Base-by-base conservation (phyloP, 2,329 filamentous ascomycete species). In the Diaporthe velutina region DNA sequence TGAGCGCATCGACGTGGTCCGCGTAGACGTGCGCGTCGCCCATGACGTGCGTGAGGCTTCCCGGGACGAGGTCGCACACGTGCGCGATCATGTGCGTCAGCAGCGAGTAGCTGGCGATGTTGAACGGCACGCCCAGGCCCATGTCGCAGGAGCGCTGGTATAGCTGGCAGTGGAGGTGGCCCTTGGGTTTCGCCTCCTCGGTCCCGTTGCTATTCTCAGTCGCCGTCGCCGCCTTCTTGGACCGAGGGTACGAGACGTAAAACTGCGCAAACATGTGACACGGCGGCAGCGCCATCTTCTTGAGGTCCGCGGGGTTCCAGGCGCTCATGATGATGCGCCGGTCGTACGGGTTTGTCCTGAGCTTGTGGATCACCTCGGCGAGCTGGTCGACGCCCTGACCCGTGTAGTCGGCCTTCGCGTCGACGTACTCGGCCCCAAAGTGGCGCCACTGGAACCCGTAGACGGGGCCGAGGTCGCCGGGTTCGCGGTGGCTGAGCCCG, bases 381-480 rank as follows among this genome's bases (percentile, higher is more conserved):
- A 99, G 88, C 86, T 99, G 97, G 82, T 99, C 97, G 22, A 98
- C 95, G 25, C 97, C 97, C 82, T 98, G 89, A 0, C 94, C 95
- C 0, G 91, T 89, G 84, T 99, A 99, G 82, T 98, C 95, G 0
- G 93, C 90, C 77, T 92, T 87, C 19, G 93, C 90, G 80, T 96
- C 93, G 25, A 92, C 87, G 83, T 99, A 99, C 76, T 95, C 92
- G 6, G 97, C 97, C 68, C 97, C 97, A 80, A 99, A 99, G 84
- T 98, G 96, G 4, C 97, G 94, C 97, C 97, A 99, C 85, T 99
- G 97, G 86, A 99, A 99, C 2, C 97, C 97, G 82, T 99, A 99
- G 0, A 98, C 96, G 40, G 97, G 97, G 0, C 97, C 97, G 0
- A 99, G 88, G 81, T 99, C 97, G 77, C 97, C 97, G 28, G 93